phyloP scores from a whole-genome alignment of 2,329 filamentous ascomycete genomes.

The Aspergillus sp. region DNA sequence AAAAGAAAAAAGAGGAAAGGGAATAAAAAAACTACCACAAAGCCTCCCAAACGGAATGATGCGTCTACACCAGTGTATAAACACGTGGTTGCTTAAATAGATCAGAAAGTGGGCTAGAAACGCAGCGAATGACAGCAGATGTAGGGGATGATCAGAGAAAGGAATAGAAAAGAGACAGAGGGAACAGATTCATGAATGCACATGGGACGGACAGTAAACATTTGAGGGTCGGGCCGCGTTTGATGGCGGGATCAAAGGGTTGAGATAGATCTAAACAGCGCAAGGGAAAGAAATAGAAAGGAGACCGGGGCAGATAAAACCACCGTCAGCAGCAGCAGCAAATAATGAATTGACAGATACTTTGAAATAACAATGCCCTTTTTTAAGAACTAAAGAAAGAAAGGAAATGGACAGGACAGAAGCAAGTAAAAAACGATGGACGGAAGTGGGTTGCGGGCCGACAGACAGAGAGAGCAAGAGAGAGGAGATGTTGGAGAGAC shows the following conservation, averaged over 20 bases:
- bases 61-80: slow-evolving; percentile 20
- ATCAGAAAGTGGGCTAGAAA: slow-evolving; percentile 11
- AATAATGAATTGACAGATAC: no score
- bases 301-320: neutral
- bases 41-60: slow-evolving; percentile 27
- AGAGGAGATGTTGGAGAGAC: neutral
- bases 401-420: slow-evolving; percentile 3
- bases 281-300: neutral
- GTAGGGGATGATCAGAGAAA: slow-evolving; percentile 3
- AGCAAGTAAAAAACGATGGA: slow-evolving; percentile 5
- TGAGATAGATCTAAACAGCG: slow-evolving; percentile 4
- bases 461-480: slow-evolving; percentile 2
- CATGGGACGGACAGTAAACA: slow-evolving; percentile 17
- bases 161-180: slow-evolving; percentile 7
- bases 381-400: neutral
- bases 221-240: slow-evolving; percentile 14
- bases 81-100: slow-evolving; percentile 18
- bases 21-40: slow-evolving; percentile 20
- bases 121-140: slow-evolving; percentile 9
- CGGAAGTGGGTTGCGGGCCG: slow-evolving; percentile 8
- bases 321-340: no score
- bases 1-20: slow-evolving; percentile 6
- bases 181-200: slow-evolving; percentile 8
- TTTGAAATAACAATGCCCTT: no score
- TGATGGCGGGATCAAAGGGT: slow-evolving; percentile 6